These are phyloP conservation scores for Psilocybe sp. DNA, from an alignment of 768 basidiomycete species.

Conservation along the genomic window DNA sequence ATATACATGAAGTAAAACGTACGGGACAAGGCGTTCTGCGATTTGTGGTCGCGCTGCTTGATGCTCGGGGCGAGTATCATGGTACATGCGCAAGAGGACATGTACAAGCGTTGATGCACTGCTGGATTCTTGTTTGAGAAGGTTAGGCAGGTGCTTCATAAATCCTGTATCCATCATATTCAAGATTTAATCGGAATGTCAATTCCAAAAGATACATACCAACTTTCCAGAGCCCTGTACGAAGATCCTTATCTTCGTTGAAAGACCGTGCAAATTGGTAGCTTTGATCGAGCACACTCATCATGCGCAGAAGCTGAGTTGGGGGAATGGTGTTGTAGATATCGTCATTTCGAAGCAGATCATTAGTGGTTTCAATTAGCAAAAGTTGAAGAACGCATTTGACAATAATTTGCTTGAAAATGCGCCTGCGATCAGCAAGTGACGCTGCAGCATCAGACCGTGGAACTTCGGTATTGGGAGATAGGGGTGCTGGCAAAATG, in stretches of 20 bases:
- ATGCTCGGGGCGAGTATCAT: slow-evolving; percentile 85
- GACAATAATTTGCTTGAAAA: slow-evolving; percentile 98
- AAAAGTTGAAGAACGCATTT: slow-evolving; percentile 98
- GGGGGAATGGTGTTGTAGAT: slow-evolving; percentile 95
- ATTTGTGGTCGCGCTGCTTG: slow-evolving; percentile 82
- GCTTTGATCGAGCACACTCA: slow-evolving; percentile 94
- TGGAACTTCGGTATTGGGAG: slow-evolving; percentile 58
- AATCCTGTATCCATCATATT: slow-evolving; percentile 58
- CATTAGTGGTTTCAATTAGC: slow-evolving; percentile 96
- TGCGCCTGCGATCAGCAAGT: slow-evolving; percentile 68
- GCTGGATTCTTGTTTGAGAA: slow-evolving; percentile 97
- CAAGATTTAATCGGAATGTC: neutral
- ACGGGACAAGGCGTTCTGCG: slow-evolving; percentile 70
- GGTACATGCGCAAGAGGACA: slow-evolving; percentile 90
- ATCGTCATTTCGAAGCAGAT: slow-evolving; percentile 86
- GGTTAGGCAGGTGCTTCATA: slow-evolving; percentile 98
- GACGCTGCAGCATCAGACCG: slow-evolving; percentile 50
- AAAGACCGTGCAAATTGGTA: slow-evolving; percentile 97
- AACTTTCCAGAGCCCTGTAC: slow-evolving; percentile 99
- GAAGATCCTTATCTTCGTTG: slow-evolving; percentile 96
- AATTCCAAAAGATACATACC: slow-evolving; percentile 60
- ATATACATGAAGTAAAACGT: slow-evolving; percentile 23
- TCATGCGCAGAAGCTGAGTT: slow-evolving; percentile 86
- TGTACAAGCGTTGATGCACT: slow-evolving; percentile 94
- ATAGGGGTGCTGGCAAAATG: slow-evolving; percentile 86